Evolutionary conservation across 2,329 filamentous ascomycete genomes (phyloP).

Genomic region (Rhexocercosporidium sp.): DNA sequence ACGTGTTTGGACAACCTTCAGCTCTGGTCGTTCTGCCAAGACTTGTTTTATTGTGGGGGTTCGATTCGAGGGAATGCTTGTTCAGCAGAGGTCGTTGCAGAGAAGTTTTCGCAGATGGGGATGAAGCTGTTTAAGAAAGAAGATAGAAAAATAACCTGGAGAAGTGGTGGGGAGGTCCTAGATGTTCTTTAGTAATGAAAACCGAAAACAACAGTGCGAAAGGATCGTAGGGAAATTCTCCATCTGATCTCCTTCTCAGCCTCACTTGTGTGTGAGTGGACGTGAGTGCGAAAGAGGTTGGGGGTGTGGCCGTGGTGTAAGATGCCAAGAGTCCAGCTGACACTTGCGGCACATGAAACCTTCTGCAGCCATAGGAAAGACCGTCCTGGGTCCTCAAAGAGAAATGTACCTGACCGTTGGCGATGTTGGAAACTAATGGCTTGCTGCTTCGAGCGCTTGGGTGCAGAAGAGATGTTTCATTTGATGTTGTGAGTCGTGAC

Average conservation of each 20-base stretch:
- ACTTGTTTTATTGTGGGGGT: conserved; percentile 4
- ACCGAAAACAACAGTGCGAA: background rate
- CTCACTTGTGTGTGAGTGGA: background rate
- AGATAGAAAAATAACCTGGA: background rate
- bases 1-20: background rate
- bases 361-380: background rate
- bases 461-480: background rate
- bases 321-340: conserved; percentile 5
- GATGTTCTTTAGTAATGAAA: background rate
- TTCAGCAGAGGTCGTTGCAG: background rate
- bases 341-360: conserved; percentile 9
- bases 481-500: background rate
- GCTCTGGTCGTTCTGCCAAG: background rate
- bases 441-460: background rate
- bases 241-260: conserved; percentile 6
- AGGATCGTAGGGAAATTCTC: background rate
- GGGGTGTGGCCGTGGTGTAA: background rate
- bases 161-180: background rate
- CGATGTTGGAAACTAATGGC: background rate
- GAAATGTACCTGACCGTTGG: background rate
- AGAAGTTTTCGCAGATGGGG: background rate
- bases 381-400: background rate
- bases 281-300: background rate
- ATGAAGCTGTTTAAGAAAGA: background rate
- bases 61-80: background rate